Percentiles rank a stretch among this genome's conserved stretches.
Evolutionary conservation across 305 asterid species (phyloP).

Genomic region (Fraxinus ornus): DNA sequence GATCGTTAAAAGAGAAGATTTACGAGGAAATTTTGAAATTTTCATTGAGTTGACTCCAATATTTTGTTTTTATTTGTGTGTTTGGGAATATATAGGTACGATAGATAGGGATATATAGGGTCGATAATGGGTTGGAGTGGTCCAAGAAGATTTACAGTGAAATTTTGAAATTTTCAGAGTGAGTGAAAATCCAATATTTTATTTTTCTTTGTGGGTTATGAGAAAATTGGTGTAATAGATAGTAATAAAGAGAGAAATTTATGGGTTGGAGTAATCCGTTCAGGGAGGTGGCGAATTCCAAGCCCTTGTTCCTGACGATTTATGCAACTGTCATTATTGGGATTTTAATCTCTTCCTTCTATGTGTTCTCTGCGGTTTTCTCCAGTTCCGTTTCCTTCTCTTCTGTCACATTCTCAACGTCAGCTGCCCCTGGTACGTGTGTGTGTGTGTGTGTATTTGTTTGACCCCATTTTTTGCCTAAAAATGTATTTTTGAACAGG

Average conservation of each 20-base stretch:
- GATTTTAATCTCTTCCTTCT: constrained; percentile 63
- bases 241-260: background rate
- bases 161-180: constrained; percentile 16
- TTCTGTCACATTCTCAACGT: constrained; percentile 35
- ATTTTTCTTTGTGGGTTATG: background rate
- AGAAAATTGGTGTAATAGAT: background rate
- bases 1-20: constrained; percentile 11
- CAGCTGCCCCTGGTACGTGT: constrained; percentile 39
- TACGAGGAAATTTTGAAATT: constrained; percentile 12
- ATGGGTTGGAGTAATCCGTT: constrained; percentile 64
- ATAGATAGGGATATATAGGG: constrained; percentile 18
- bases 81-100: background rate
- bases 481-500: too few relatives aligned
- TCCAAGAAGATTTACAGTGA: constrained; percentile 18
- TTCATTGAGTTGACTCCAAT: constrained; percentile 10
- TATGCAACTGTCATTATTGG: constrained; percentile 74
- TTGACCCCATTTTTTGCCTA: background rate
- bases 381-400: constrained; percentile 44
- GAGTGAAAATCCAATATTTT: constrained; percentile 13
- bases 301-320: constrained; percentile 83
- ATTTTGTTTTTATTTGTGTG: background rate
- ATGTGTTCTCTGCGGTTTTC: constrained; percentile 81
- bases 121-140: constrained; percentile 54
- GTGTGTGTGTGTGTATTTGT: background rate
- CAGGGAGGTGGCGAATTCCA: constrained; percentile 69